Base-by-base conservation (phyloP, 768 basidiomycete species). In the Rickenella mellea region DNA sequence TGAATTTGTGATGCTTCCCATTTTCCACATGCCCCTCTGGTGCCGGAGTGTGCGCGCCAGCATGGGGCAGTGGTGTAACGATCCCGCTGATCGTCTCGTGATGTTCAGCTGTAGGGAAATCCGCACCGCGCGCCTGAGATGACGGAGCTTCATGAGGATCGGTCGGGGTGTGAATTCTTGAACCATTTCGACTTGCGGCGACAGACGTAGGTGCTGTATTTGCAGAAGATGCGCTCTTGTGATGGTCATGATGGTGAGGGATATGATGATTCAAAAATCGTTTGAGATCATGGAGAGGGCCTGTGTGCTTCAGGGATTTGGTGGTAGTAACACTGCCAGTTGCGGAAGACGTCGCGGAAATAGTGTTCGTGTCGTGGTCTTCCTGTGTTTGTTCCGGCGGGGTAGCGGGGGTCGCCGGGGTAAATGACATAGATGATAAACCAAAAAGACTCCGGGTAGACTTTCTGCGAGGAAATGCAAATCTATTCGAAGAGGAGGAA, bases 251-350 rank as follows among this genome's bases (percentile, higher is more conserved):
- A 35, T 65, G 65, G 52, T 84, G 79, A 45, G 78, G 78, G 38
- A 94, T 80, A 64, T 94, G 90, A 63, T 87, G 78, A 65, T 94
- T 88, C 48, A 99, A 75, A 68, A 98, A 96, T 22, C 92, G 85
- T 58, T 90, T 90, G 55, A 97, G 79, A 61, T 97, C 93, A 63
- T 86, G 80, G 39, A 98, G 73, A 2, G 90, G 84, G 0, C 89
- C 83, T 44, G 71, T 68, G 49, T 71, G 60, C 50, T 65, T 63
- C 33, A 44, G 30, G 42, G 47, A 41, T 48, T 57, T 59, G 38
- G 41, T 30, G 21, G 45, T 40, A 36, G 41, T 30, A 28, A 32
- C 27, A 32, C 44, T 43, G 28, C 41, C 44, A 12, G 42, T 25
- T n/a, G 49, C 32, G 40, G 42, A 25, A 21, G 51, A 24, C 6